A percentile compares a stretch with the other conserved stretches of the same genome.
phyloP scores from a whole-genome alignment of 495 filamentous ascomycete genomes.

The Neurospora discreta region DNA sequence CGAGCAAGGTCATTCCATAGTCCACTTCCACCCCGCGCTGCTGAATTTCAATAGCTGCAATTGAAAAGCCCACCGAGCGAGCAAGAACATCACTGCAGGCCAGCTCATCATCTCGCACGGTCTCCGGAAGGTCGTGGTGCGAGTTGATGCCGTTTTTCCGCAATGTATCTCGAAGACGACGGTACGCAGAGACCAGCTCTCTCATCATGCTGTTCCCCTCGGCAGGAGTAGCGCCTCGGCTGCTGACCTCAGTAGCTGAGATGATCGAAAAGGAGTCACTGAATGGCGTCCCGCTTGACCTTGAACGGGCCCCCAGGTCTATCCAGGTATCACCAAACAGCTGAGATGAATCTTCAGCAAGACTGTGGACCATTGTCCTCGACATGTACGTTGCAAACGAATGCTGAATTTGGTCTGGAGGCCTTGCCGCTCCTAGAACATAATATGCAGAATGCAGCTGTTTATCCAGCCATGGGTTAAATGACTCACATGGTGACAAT shows the following conservation, averaged over 20 bases:
- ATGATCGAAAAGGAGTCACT: conserved; percentile 20
- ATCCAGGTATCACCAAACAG: conserved; percentile 25
- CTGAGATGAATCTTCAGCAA: conserved; percentile 29
- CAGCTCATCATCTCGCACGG: conserved; percentile 27
- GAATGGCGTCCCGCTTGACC: conserved; percentile 19
- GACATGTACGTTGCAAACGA: conserved; percentile 59
- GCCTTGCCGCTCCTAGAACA: conserved; percentile 26
- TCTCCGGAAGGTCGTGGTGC: conserved; percentile 15
- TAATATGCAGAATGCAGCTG: conserved; percentile 27
- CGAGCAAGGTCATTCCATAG: conserved; percentile 63
- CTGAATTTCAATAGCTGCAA: conserved; percentile 81
- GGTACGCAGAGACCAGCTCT: conserved; percentile 74
- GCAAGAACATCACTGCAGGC: conserved; percentile 59
- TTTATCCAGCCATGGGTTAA: conserved; percentile 52
- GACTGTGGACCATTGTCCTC: conserved; percentile 45
- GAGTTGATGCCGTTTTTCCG: conserved; percentile 54
- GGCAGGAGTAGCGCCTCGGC: conserved; percentile 11
- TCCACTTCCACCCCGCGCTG: conserved; percentile 78
- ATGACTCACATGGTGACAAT: conserved; percentile 44
- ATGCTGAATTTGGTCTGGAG: conserved; percentile 38
- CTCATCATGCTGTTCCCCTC: conserved; percentile 38
- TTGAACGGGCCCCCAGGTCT: conserved; percentile 15
- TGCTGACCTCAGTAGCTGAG: conserved; percentile 9
- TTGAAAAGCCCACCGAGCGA: conserved; percentile 71
- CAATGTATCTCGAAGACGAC: conserved; percentile 68